These are phyloP conservation scores for Cercospora zeina DNA, from an alignment of 2,329 filamentous ascomycete species.

Conservation along the genomic window DNA sequence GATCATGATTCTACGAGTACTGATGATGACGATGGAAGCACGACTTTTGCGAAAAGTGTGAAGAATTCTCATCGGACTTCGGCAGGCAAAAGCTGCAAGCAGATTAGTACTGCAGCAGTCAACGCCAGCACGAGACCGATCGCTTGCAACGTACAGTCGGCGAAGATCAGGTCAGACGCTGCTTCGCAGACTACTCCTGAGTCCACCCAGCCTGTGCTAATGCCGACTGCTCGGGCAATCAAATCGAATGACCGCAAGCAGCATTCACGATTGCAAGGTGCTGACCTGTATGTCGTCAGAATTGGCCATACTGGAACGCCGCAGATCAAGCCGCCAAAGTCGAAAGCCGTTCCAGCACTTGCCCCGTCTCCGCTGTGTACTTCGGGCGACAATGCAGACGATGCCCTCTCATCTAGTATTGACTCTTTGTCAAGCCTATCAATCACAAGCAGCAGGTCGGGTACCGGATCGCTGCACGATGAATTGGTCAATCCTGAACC, in stretches of 20 bases:
- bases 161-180: constrained; percentile 26
- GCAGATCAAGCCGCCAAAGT: constrained; percentile 14
- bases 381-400: background rate
- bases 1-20: constrained; percentile 30
- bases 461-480: constrained; percentile 50
- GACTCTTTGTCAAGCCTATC: constrained; percentile 24
- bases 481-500: constrained; percentile 44
- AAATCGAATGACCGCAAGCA: constrained; percentile 47
- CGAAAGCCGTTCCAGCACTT: background rate
- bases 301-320: constrained; percentile 40
- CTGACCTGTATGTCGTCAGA: constrained; percentile 55
- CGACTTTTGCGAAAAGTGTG: background rate
- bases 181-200: background rate
- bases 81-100: constrained; percentile 33
- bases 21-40: constrained; percentile 21
- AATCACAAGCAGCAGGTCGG: constrained; percentile 22
- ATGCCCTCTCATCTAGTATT: constrained; percentile 18
- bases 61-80: background rate
- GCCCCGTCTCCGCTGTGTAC: background rate
- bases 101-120: constrained; percentile 22
- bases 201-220: constrained; percentile 34
- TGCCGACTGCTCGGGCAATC: constrained; percentile 34
- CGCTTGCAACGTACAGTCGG: constrained; percentile 26
- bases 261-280: constrained; percentile 50
- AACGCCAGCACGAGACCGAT: background rate